These are phyloP conservation scores for Blastomyces parvus DNA, from an alignment of 2,329 filamentous ascomycete species.

Conservation along the genomic window DNA sequence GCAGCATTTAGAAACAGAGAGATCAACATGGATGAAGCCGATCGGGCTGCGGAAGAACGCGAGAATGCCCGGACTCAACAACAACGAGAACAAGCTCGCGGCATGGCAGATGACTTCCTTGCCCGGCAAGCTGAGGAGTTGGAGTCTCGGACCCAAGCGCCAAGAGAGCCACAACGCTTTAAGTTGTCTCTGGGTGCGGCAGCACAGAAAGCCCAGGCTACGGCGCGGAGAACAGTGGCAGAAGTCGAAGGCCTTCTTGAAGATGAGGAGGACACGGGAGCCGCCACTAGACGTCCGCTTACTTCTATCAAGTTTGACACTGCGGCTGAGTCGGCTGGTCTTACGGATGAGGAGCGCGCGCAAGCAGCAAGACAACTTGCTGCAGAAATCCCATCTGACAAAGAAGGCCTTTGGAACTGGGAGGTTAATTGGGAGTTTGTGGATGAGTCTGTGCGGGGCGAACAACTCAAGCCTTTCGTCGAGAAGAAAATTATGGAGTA, in stretches of 20 bases:
- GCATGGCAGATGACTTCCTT: constrained; percentile 84
- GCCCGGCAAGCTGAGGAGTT: constrained; percentile 74
- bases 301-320: constrained; percentile 76
- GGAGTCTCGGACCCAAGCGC: constrained; percentile 37
- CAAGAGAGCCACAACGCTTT: constrained; percentile 61
- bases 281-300: constrained; percentile 61
- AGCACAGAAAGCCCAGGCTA: constrained; percentile 59
- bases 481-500: constrained; percentile 98
- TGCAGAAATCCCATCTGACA: constrained; percentile 79
- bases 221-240: constrained; percentile 67
- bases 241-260: constrained; percentile 92
- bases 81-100: constrained; percentile 67
- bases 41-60: constrained; percentile 67
- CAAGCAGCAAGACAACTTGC: constrained; percentile 74
- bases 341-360: constrained; percentile 79
- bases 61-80: constrained; percentile 61
- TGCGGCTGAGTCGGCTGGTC: constrained; percentile 53
- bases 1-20: constrained; percentile 64
- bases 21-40: constrained; percentile 65
- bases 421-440: constrained; percentile 85
- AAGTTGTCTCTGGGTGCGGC: constrained; percentile 88
- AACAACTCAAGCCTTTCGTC: constrained; percentile 87
- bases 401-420: constrained; percentile 84
- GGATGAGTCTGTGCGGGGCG: constrained; percentile 67
- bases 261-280: constrained; percentile 78